These are phyloP conservation scores for Tilletia horrida DNA, from an alignment of 1,284 basidiomycete genomes.

Conservation along the genomic window DNA sequence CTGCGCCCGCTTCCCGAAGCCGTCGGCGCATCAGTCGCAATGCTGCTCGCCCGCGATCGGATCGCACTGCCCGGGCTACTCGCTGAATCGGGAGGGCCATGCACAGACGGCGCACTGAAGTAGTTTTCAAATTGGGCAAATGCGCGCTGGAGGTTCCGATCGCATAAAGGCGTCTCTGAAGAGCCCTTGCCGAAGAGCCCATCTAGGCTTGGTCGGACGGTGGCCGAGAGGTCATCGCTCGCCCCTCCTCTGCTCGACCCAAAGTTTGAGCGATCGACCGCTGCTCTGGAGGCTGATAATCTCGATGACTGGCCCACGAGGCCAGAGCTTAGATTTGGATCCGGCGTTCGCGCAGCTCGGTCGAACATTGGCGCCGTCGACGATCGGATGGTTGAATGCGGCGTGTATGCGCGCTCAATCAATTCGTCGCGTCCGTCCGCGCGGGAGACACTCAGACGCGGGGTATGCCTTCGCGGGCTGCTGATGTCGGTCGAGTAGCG, in stretches of 20 bases:
- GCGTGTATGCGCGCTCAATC: constrained; percentile 4
- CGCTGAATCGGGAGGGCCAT: neutral
- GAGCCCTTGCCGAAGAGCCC: neutral
- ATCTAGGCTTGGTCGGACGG: constrained; percentile 9
- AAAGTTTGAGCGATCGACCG: too few species aligned
- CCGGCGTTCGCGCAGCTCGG: neutral
- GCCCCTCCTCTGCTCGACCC: neutral
- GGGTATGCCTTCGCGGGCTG: neutral
- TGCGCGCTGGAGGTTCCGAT: constrained; percentile 13
- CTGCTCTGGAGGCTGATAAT: neutral
- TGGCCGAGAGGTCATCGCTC: constrained; percentile 8
- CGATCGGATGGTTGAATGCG: neutral
- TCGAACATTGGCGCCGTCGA: neutral
- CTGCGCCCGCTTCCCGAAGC: neutral
- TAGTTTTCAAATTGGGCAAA: constrained; percentile 12
- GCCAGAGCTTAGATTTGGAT: constrained; percentile 3
- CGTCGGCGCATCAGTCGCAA: constrained; percentile 2
- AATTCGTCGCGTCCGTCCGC: neutral
- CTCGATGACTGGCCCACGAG: neutral
- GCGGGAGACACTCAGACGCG: constrained; percentile 8
- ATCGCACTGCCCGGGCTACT: constrained; percentile 13
- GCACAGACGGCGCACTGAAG: constrained; percentile 7
- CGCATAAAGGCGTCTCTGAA: neutral
- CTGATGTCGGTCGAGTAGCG: too few species aligned
- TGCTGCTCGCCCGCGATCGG: constrained; percentile 11